Conservation (phyloP, 202 grass and related monocot species). For the Panicum virgatum region DNA sequence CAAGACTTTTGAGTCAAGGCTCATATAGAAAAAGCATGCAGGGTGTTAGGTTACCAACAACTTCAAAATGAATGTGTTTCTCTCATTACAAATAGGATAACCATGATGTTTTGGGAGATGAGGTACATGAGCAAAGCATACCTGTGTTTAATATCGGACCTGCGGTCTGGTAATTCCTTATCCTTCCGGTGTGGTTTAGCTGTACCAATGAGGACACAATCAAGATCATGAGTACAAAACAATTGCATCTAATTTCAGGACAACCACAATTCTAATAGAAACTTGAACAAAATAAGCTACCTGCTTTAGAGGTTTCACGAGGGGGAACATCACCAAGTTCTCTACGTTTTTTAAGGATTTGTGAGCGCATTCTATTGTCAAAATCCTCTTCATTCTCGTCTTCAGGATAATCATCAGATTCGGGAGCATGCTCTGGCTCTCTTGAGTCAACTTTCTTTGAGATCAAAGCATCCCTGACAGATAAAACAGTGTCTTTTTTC, state of each 20-base stretch:
- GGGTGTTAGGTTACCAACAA: not conserved
- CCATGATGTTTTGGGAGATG: not conserved
- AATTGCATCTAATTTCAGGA: slow-evolving; percentile 15
- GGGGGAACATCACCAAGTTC: slow-evolving; percentile 64
- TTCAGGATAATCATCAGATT: slow-evolving; percentile 54
- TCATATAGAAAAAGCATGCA: slow-evolving; percentile 21
- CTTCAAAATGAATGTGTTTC: not conserved
- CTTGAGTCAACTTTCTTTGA: slow-evolving; percentile 66
- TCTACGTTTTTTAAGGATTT: slow-evolving; percentile 81
- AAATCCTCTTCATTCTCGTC: slow-evolving; percentile 78
- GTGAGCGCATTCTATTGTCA: slow-evolving; percentile 85
- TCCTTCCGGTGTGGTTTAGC: slow-evolving; percentile 69
- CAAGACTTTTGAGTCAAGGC: not conserved
- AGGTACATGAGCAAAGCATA: slow-evolving; percentile 29
- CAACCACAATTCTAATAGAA: slow-evolving; percentile 6
- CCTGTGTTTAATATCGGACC: slow-evolving; percentile 40
- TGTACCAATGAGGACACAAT: slow-evolving; percentile 41
- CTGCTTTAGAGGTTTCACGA: slow-evolving; percentile 53
- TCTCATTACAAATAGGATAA: not conserved
- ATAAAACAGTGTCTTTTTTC: slow-evolving; percentile 72
- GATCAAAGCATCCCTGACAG: slow-evolving; percentile 75
- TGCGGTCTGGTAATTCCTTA: slow-evolving; percentile 57
- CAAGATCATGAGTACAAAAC: slow-evolving; percentile 22
- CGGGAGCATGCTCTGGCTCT: slow-evolving; percentile 42
- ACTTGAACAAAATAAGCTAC: slow-evolving; percentile 44